Base-by-base conservation (phyloP, 1,284 basidiomycete genomes). In the Naganishia albida region DNA sequence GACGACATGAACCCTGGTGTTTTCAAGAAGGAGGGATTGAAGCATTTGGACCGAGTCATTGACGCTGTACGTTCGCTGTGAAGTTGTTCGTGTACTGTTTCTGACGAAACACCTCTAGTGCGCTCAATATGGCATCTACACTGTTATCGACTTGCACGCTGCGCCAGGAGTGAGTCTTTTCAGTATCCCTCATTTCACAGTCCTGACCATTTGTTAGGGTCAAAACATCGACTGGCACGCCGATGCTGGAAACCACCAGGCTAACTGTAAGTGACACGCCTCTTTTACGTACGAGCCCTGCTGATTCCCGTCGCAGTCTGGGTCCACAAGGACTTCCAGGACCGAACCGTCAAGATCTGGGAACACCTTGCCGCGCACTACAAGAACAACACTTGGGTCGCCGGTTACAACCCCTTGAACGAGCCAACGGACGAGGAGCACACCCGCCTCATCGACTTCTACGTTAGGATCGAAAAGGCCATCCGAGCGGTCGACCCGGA, bases 311-410 rank as follows among this genome's bases (percentile, higher is more conserved):
- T 28, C 26, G 15, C 43, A 71, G 87, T 90, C 78, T 90, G 87
- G 87, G 80, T 80, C 13, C 87, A 89, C 79, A 88, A 85, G 70
- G 87, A 90, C 74, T 88, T 89, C 75, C 87, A 90, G 74, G 87
- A 89, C 72, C 82, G 88, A 4, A 75, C 85, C 2, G 78, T 89
- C 46, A 85, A 84, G 83, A 81, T 89, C 34, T 90, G 88, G 88
- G 81, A 81, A 57, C 78, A 86, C 70, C 79, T 89, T n/a, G 86
- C 88, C 0, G 60, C 50, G 42, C 85, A 85, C 70, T 89, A 89
- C 78, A 84, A 81, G 64, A 81, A 83, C 64, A 86, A 89, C 72
- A 75, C 81, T 49, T 90, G 88, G 88, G 76, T 80, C 20, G 74
- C 74, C 20, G 74, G 77, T 83, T 90, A 88, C 76, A 90, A 90